Percentiles rank a stretch among this genome's conserved stretches.
phyloP scores from a whole-genome alignment of 352 stramenopile species.

The Phytophthora tentaculata region DNA sequence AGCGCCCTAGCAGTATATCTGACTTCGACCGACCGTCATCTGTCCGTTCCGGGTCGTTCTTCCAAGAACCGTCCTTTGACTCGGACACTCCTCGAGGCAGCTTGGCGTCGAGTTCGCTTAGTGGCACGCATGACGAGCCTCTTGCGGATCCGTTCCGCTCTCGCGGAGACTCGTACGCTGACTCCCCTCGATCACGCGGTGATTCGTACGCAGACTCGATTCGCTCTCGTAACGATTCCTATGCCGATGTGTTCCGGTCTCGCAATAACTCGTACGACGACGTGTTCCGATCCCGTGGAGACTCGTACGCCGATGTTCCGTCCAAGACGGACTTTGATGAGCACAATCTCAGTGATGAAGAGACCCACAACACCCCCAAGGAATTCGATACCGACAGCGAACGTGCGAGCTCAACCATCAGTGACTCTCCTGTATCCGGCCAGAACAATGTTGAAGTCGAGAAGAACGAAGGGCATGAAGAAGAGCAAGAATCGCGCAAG shows the following conservation, averaged over 20 bases:
- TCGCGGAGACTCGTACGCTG: constrained; percentile 37
- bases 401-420: constrained; percentile 44
- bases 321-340: constrained; percentile 39
- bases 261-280: constrained; percentile 35
- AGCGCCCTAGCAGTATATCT: constrained; percentile 36
- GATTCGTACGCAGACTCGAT: constrained; percentile 34
- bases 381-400: constrained; percentile 66
- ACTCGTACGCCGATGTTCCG: constrained; percentile 39
- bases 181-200: constrained; percentile 25
- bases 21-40: constrained; percentile 40
- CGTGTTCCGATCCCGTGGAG: constrained; percentile 27
- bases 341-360: constrained; percentile 32
- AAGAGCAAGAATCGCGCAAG: constrained; percentile 23
- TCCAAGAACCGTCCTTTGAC: constrained; percentile 44
- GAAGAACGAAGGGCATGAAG: constrained; percentile 17
- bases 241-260: constrained; percentile 32
- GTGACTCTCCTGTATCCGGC: constrained; percentile 32
- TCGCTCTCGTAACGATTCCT: constrained; percentile 35
- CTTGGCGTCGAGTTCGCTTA: constrained; percentile 37
- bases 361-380: constrained; percentile 34
- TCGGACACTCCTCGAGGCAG: constrained; percentile 45
- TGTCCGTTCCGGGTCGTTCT: constrained; percentile 38
- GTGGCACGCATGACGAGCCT: constrained; percentile 24
- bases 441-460: constrained; percentile 25
- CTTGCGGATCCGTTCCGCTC: constrained; percentile 25